Evolutionary conservation across 2,329 filamentous ascomycete genomes (phyloP).

Genomic region (Coleophoma eucalyptorum): DNA sequence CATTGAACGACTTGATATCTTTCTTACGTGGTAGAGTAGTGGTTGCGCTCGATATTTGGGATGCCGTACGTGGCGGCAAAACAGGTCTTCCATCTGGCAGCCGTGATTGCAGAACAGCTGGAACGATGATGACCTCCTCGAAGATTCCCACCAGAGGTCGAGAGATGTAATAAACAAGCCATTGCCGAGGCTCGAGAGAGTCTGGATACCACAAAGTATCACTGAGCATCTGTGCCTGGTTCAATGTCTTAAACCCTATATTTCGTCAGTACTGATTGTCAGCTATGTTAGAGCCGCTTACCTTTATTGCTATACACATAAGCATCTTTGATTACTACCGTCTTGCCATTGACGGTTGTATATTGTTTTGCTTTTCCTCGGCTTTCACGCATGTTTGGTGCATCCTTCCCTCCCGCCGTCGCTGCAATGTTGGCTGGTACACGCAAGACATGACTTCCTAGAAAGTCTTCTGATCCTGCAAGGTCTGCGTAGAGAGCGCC

Average conservation of each 20-base stretch:
- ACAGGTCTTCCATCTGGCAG: slow-evolving; percentile 26
- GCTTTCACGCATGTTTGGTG: slow-evolving; percentile 72
- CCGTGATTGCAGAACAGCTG: slow-evolving; percentile 55
- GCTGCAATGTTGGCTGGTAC: slow-evolving; percentile 57
- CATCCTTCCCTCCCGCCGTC: slow-evolving; percentile 52
- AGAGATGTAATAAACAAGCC: slow-evolving; percentile 96
- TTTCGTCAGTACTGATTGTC: slow-evolving; percentile 11
- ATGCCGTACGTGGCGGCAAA: slow-evolving; percentile 11
- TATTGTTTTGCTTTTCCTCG: slow-evolving; percentile 94
- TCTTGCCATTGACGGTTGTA: slow-evolving; percentile 86
- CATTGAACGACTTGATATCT: slow-evolving; percentile 85
- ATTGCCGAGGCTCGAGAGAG: slow-evolving; percentile 83
- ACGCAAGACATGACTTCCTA: slow-evolving; percentile 93
- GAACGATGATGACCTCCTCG: slow-evolving; percentile 69
- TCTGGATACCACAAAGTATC: slow-evolving; percentile 89
- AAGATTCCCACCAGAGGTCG: slow-evolving; percentile 79
- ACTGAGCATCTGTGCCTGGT: slow-evolving; percentile 80
- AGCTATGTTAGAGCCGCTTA: slow-evolving; percentile 29
- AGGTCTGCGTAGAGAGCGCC: slow-evolving; percentile 74
- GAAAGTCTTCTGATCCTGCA: slow-evolving; percentile 86
- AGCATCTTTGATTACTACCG: slow-evolving; percentile 89
- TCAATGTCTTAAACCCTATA: slow-evolving; percentile 83
- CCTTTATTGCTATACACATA: slow-evolving; percentile 96
- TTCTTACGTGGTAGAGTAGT: slow-evolving; percentile 66
- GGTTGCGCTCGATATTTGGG: slow-evolving; percentile 10